Evolutionary conservation across 305 asterid genomes (phyloP).

Genomic region (Rubia tinctorum): DNA sequence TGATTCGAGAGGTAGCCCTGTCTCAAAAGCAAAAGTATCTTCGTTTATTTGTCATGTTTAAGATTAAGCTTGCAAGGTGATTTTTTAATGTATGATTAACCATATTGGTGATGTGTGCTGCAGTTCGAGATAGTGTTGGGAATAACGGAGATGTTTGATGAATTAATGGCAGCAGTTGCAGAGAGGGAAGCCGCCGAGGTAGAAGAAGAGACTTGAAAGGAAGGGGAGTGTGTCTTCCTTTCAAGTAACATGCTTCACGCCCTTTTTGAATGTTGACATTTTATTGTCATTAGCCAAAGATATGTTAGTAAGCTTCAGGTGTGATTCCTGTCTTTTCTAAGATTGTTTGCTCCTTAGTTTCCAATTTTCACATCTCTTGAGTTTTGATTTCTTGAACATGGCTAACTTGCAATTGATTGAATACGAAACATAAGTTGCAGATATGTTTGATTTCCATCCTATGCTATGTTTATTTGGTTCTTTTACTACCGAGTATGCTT

Average conservation of each 20-base stretch:
- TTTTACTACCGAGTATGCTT: background rate
- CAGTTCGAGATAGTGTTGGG: slow-evolving; percentile 41
- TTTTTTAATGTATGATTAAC: too few species aligned
- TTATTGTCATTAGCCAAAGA: slow-evolving; percentile 2
- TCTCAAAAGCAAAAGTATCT: slow-evolving; percentile 34
- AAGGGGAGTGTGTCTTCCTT: slow-evolving; percentile 7
- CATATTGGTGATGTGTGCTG: background rate
- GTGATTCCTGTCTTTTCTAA: background rate
- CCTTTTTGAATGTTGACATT: background rate
- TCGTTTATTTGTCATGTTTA: background rate
- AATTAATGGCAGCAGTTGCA: slow-evolving; percentile 32
- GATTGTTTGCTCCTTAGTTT: slow-evolving; percentile 1
- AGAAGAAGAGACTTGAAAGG: slow-evolving; percentile 47
- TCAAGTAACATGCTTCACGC: too few species aligned
- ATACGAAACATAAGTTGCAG: slow-evolving; percentile 10
- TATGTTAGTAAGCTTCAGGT: background rate
- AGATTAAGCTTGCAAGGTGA: background rate
- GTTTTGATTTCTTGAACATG: slow-evolving; percentile 4
- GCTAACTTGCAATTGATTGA: slow-evolving; percentile 13
- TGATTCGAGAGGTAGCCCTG: slow-evolving; percentile 33
- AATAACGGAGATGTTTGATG: slow-evolving; percentile 39
- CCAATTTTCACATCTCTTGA: slow-evolving; percentile 14
- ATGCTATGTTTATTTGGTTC: background rate
- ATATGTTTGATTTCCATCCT: background rate
- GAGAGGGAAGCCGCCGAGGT: slow-evolving; percentile 34